Base-by-base conservation (phyloP, 768 basidiomycete genomes). In the Tephrocybe sp. region DNA sequence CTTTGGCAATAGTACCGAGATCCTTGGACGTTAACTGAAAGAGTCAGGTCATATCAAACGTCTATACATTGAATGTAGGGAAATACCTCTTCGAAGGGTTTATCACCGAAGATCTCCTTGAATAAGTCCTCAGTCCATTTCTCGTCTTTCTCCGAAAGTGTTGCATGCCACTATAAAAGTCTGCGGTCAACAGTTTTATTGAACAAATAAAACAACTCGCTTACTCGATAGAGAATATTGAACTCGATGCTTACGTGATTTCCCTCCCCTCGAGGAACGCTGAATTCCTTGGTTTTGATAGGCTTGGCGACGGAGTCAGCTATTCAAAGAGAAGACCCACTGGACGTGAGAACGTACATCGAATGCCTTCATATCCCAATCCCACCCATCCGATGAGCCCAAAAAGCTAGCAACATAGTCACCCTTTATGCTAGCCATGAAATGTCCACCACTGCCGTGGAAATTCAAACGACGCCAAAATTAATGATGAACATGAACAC, bases 181-280 rank as follows among this genome's bases (percentile, higher is more conserved):
- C 12, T 3, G 5, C n/a, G 24, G 5, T 42, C 19, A 13, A 55
- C 65, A 38, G n/a, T n/a, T n/a, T n/a, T n/a, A n/a, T n/a, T n/a
- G n/a, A n/a, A n/a, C n/a, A n/a, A n/a, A n/a, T n/a, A n/a, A n/a
- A n/a, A n/a, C n/a, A n/a, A n/a, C n/a, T n/a, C n/a, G n/a, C n/a
- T n/a, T 52, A 74, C 74, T 28, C 74, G n/a, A n/a, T n/a, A n/a
- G n/a, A n/a, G n/a, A n/a, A n/a, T n/a, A n/a, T n/a, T n/a, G n/a
- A n/a, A n/a, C 60, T 89, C 87, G 25, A 86, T 71, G 24, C 84
- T 86, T 47, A 75, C 74, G 49, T 78, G 78, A 55, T 88, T 87
- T 15, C 87, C 87, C 37, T 74, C 67, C 7, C 86, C 88, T 8
- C 82, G 74, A 2, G 57, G 59, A 3, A 74, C 66, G 30, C 61